Evolutionary conservation across 176 grass and related monocot genomes (phyloP).

Genomic region (Alopecurus myosuroides): DNA sequence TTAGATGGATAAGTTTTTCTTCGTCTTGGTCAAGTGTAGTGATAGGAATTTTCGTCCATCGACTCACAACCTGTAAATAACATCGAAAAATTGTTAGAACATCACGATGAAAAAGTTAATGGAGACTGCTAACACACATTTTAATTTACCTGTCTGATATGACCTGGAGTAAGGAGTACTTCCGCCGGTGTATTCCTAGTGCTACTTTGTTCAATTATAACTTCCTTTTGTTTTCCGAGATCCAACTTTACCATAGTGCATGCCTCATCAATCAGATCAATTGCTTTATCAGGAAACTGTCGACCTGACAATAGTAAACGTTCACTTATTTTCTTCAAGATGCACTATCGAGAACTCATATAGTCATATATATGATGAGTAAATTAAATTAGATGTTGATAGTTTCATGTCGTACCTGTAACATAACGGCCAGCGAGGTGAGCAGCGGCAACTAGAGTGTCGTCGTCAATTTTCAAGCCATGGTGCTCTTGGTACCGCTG

Average conservation of each 20-base stretch:
- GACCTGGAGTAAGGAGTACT: neutral
- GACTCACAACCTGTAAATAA: neutral
- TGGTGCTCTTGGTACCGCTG: neutral
- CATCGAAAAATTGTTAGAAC: neutral
- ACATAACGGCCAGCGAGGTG: neutral
- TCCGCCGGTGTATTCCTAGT: neutral
- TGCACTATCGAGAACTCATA: neutral
- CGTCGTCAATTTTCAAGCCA: neutral
- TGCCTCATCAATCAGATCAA: constrained; percentile 30
- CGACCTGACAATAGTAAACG: neutral
- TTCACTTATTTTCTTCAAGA: neutral
- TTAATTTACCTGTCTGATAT: neutral
- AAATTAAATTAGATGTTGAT: too few relatives aligned
- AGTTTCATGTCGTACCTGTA: neutral
- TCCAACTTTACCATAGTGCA: neutral
- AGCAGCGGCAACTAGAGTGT: neutral
- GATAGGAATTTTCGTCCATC: constrained; percentile 43
- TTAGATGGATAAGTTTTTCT: neutral
- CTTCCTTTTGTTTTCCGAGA: neutral
- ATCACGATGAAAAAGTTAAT: neutral
- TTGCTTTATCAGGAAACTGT: constrained; percentile 27
- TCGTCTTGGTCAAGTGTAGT: neutral
- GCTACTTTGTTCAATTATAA: neutral
- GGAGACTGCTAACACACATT: neutral
- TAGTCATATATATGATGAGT: too few relatives aligned